phyloP scores from a whole-genome alignment of 2,329 filamentous ascomycete species.

The Venturia nashicola region DNA sequence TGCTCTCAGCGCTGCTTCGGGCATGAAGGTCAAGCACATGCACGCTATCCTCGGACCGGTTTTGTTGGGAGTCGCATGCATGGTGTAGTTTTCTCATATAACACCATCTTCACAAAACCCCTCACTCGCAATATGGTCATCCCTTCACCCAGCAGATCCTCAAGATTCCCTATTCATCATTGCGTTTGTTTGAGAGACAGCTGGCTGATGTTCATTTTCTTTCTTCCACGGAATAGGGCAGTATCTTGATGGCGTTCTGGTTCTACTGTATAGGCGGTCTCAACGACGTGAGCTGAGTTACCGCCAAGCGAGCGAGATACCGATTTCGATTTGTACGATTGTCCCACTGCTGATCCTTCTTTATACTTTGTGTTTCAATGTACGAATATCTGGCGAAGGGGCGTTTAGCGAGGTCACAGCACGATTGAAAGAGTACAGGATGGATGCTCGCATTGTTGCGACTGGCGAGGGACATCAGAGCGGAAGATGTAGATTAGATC shows the following conservation, averaged over 20 bases:
- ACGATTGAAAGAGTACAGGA: neutral
- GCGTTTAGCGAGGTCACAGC: neutral
- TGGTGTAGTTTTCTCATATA: neutral
- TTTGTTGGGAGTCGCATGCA: neutral
- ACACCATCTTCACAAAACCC: neutral
- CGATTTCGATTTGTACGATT: neutral
- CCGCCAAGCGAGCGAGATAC: neutral
- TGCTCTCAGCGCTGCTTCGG: neutral
- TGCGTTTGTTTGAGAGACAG: neutral
- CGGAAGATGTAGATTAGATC: neutral
- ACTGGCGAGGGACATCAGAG: neutral
- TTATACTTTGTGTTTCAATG: neutral
- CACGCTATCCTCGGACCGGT: conserved; percentile 1
- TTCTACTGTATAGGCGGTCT: conserved; percentile 6
- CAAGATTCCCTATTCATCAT: neutral
- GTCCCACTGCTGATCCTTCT: neutral
- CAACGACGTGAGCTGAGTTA: neutral
- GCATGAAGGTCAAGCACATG: neutral
- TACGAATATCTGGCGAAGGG: neutral
- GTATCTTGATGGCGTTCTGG: conserved; percentile 9
- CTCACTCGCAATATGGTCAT: neutral
- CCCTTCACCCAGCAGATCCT: neutral
- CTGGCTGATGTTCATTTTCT: conserved; percentile 5
- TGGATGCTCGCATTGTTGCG: neutral
- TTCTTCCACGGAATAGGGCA: neutral